A percentile compares a stretch with the other conserved stretches of the same genome.
Evolutionary conservation across 139 green algal species (phyloP).

Genomic region (Coccomyxa sp.): DNA sequence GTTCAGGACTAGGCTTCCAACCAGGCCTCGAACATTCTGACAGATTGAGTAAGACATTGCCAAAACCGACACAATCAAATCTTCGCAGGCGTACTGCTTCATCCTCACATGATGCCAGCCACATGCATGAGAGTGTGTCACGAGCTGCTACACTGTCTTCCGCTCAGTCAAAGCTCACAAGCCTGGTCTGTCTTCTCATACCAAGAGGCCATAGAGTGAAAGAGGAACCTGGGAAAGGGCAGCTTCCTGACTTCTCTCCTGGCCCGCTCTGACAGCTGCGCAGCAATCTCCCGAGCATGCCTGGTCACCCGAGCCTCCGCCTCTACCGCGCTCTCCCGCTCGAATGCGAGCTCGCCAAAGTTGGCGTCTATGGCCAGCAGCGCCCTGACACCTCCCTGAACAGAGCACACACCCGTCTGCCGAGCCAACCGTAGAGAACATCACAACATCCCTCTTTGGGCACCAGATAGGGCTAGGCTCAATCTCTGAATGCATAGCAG

Average conservation of each 20-base stretch:
- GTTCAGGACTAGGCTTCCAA: neutral
- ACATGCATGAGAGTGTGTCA: too few species aligned
- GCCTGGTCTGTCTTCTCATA: neutral
- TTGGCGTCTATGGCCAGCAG: constrained; percentile 23
- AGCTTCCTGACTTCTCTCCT: constrained; percentile 43
- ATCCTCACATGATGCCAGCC: too few species aligned
- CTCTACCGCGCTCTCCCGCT: neutral
- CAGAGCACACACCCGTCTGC: too few species aligned
- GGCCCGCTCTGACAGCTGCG: constrained; percentile 37
- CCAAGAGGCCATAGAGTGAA: neutral
- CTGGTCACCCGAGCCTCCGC: constrained; percentile 5
- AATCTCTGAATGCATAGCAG: neutral
- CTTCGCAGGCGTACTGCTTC: too few species aligned
- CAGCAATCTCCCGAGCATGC: constrained; percentile 5
- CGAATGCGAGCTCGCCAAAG: constrained; percentile 41
- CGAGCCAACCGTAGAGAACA: too few species aligned
- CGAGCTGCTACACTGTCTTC: too few species aligned
- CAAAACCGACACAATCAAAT: neutral
- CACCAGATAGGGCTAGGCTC: too few species aligned
- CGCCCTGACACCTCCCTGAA: constrained; percentile 40
- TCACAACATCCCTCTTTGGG: too few species aligned
- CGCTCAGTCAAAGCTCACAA: too few species aligned
- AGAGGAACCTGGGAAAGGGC: constrained; percentile 44
- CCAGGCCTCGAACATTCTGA: neutral
- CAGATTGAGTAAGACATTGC: neutral